Base-by-base conservation (phyloP, 163 green algal genomes). In the Chlorella variabilis region DNA sequence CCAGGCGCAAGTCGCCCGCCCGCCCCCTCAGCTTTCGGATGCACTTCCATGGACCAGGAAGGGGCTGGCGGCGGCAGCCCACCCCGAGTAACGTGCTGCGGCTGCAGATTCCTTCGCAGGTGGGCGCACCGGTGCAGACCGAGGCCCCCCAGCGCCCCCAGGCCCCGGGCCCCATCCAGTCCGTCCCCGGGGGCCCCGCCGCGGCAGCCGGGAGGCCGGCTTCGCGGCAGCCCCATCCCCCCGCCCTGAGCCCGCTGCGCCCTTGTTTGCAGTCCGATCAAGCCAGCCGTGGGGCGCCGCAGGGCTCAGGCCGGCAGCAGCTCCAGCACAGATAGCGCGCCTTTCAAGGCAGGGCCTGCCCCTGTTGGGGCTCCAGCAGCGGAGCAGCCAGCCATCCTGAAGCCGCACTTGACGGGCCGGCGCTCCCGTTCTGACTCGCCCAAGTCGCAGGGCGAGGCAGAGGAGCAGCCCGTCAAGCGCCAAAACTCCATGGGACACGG, bases 401-500 rank as follows among this genome's bases (percentile, higher is more conserved):
- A 56, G 54, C 38, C 82, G 21, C 77, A 41, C 9, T 29, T 78
- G 29, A 63, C 65, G 25, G 66, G 62, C 31, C 39, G 82, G 82
- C 71, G 82, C 38, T 67, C 34, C 27, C 67, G 82, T 13, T 80
- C 82, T 38, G 82, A 78, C 56, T 84, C 56, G 54, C 75, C 82
- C 25, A 33, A 41, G 62, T 21, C 38, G 39, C 54, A 79, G 39
- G 56, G 56, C 48, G 71, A 38, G 66, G 58, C 8, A 27, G 82
- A 74, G 17, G 45, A 51, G 41, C 67, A 75, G 56, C 75, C 75
- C 25, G 23, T 83, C 23, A 87, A 87, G 34, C 66, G 67, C 11
- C 82, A 87, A 56, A 84, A 87, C 58, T 84, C 75, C 36, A 83
- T 87, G 73, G 83, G 76, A 31, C 15, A 42, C 34, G 80, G 76